Base-by-base conservation (phyloP, 129 eudicot species). In the Chrysanthemum makinoi region DNA sequence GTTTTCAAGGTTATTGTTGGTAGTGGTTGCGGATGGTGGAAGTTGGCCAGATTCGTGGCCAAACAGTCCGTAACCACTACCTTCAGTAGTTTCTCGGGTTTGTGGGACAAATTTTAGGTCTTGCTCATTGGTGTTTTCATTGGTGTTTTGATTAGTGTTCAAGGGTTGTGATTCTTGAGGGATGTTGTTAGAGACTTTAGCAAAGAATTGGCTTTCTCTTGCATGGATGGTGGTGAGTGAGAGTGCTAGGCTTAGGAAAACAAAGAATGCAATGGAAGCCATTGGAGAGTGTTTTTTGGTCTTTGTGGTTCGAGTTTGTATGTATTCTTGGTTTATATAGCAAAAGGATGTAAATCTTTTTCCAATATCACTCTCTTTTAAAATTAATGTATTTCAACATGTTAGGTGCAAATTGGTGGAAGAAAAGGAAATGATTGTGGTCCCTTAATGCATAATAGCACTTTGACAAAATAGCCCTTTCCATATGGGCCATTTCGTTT, bases 171-270 rank as follows among this genome's bases (percentile, higher is more conserved):
- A 68, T 17, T 70, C 70, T 68, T 84, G 54, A 1, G 81, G 81
- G 56, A 30, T 69, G 65, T 69, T 77, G 71, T 71, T 73, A 1
- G 83, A 65, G 68, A 72, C 28, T 43, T 67, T 92, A 83, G 84
- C 86, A 73, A 92, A 92, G 77, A 86, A 83, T 20, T 85, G 91
- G 82, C 88, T 83, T 4, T 89, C 91, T 80, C 98, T 83, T 43
- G 91, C 98, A 67, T 86, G 83, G 61, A 83, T 72, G 18, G 83
- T 87, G 35, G 83, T 87, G 49, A 69, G 51, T 6, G 89, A 67
- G 82, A 73, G 77, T 12, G 72, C 64, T 77, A 80, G 72, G 64
- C 76, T 46, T 17, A 69, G 47, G 69, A 89, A 65, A 77, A 83
- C 35, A 50, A 76, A 58, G 53, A 68, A 75, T 83, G 84, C 69